Evolutionary conservation across 2,329 filamentous ascomycete species (phyloP), one percentile per base, ranked within the genome.

Genomic region (Xylaria sp.): DNA sequence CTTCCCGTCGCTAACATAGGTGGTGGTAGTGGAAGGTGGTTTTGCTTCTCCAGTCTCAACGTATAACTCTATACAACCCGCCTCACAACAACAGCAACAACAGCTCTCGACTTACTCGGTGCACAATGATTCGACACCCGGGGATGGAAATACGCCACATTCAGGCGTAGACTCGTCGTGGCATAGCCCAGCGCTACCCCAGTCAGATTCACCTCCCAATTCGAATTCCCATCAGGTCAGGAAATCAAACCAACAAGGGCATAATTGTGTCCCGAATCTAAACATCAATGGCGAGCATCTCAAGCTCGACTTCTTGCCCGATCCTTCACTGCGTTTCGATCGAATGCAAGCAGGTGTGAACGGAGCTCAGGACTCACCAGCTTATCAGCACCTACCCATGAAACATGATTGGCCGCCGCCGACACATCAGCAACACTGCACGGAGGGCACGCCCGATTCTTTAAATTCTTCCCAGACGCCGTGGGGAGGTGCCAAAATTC

Each of bases 261-360:
- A 85, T 36, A 82, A 84, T 23, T 80, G 85, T 59, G 78, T 83
- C 20, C 87, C 90, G 65, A 85, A 85, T 46, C 77, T 92, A 1
- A 87, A 91, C 46, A 81, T 92, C 66, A 86, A 86, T 2, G 75
- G 75, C 28, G 92, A 94, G 76, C 86, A 89, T 56, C 83, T 94
- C 9, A 90, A 89, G 6, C 86, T 96, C 38, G 90, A 90, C 66
- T 94, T 94, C 73, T 83, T 96, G 1, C 84, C 95, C 1, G 89
- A 90, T 67, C 81, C 86, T 40, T 84, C 86, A 6, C 86, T 88
- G 58, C 86, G 85, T 65, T 83, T 85, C 26, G 84, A 80, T 70
- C 85, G 82, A 73, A 85, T 87, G 60, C 83, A 84, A 49, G 85
- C 83, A 58, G 84, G 85, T 31, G 68, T 83, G 46, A 82, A 86